Conservation (phyloP, 2,329 filamentous ascomycete species). For the Apiospora rasikravindrae region DNA sequence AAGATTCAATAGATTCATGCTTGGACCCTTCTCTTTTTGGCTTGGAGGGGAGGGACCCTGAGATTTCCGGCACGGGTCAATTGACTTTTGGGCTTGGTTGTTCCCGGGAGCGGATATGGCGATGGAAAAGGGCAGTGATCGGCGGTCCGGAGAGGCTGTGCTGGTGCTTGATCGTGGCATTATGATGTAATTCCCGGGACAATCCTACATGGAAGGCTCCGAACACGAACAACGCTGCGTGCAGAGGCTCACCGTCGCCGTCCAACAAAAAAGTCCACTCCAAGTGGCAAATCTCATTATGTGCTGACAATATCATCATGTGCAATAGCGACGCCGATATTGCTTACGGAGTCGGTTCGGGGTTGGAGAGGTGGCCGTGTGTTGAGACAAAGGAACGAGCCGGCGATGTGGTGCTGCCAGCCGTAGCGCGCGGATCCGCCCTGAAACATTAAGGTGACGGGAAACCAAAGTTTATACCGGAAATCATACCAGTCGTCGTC, state of each 20-base stretch:
- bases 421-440: conserved; percentile 4
- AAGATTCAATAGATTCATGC: conserved; percentile 14
- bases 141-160: conserved; percentile 16
- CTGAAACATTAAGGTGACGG: conserved; percentile 10
- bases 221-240: conserved; percentile 17
- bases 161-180: conserved; percentile 7
- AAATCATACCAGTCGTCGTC: conserved; percentile 10
- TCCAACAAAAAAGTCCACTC: not conserved
- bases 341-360: not conserved
- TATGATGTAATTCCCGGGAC: conserved; percentile 16
- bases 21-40: not conserved
- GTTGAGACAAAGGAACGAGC: not conserved
- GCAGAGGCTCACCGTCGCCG: not conserved
- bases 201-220: conserved; percentile 5
- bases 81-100: not conserved
- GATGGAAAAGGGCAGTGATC: conserved; percentile 15
- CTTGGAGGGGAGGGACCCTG: not conserved
- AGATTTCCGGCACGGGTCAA: conserved; percentile 7
- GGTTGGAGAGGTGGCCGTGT: not conserved
- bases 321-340: not conserved
- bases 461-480: conserved; percentile 6
- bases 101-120: conserved; percentile 8
- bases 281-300: not conserved
- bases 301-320: not conserved
- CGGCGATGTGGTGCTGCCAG: not conserved